phyloP scores from a whole-genome alignment of 106 monocot genomes.

The Phalaenopsis aphrodite region DNA sequence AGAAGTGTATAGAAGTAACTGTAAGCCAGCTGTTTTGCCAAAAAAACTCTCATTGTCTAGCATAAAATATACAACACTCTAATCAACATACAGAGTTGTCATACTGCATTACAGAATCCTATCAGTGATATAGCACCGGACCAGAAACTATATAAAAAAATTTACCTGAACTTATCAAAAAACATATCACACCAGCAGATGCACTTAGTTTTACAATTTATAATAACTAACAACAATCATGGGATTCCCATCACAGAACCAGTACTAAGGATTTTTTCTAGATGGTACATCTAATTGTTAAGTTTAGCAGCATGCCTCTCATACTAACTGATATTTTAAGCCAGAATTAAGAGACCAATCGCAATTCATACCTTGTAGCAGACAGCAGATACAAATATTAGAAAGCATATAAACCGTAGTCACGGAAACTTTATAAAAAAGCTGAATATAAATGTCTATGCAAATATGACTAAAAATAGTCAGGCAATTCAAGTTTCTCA shows the following conservation, averaged over 20 bases:
- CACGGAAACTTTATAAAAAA: neutral
- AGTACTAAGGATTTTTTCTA: too few species aligned
- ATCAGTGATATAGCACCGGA: neutral
- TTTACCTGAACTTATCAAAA: neutral
- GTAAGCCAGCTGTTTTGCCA: neutral
- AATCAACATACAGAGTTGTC: neutral
- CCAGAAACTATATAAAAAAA: neutral
- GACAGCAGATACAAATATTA: neutral
- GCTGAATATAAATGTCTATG: neutral
- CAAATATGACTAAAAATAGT: neutral
- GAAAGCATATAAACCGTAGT: neutral
- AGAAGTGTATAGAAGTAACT: neutral
- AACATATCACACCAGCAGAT: neutral
- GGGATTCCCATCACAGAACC: neutral
- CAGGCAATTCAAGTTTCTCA: neutral
- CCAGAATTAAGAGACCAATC: neutral
- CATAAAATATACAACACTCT: neutral
- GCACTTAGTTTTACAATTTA: neutral
- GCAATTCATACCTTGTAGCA: neutral
- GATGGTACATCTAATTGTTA: too few species aligned
- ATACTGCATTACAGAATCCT: neutral
- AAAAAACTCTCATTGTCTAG: neutral
- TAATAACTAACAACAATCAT: neutral
- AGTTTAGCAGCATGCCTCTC: neutral
- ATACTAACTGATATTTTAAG: neutral